These are phyloP conservation scores for Athelia sp. DNA, from an alignment of 1,284 basidiomycete species.

Conservation along the genomic window DNA sequence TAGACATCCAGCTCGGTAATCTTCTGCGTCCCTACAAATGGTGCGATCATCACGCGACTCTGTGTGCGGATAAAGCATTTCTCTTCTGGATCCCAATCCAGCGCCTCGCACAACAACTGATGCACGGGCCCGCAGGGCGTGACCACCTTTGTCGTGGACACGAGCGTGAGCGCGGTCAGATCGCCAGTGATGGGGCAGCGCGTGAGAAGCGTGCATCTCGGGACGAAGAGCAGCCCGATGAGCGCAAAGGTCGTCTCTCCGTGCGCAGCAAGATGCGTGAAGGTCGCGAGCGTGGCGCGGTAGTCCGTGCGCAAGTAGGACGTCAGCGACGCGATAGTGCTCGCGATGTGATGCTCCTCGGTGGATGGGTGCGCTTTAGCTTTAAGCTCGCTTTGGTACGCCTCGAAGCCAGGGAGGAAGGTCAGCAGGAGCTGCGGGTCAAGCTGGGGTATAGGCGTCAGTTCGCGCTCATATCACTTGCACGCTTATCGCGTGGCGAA, in stretches of 20 bases:
- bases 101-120: conserved; percentile 38
- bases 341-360: conserved; percentile 33
- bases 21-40: conserved; percentile 42
- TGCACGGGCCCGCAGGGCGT: conserved; percentile 28
- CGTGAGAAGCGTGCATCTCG: conserved; percentile 41
- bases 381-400: conserved; percentile 34
- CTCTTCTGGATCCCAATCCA: conserved; percentile 33
- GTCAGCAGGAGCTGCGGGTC: conserved; percentile 51
- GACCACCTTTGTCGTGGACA: conserved; percentile 29
- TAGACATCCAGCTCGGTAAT: conserved; percentile 45
- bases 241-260: conserved; percentile 52
- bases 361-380: conserved; percentile 27
- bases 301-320: conserved; percentile 46
- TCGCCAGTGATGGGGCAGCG: conserved; percentile 47
- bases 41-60: conserved; percentile 31
- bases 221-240: conserved; percentile 48
- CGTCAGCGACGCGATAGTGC: conserved; percentile 40
- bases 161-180: conserved; percentile 40
- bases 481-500: not conserved
- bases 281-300: conserved; percentile 35
- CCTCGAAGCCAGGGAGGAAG: conserved; percentile 41
- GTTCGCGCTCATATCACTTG: not conserved
- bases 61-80: conserved; percentile 33
- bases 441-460: conserved; percentile 31
- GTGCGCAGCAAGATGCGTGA: conserved; percentile 41